These are phyloP conservation scores for Microsporum canis DNA, from an alignment of 2,329 filamentous ascomycete species.

Conservation along the genomic window DNA sequence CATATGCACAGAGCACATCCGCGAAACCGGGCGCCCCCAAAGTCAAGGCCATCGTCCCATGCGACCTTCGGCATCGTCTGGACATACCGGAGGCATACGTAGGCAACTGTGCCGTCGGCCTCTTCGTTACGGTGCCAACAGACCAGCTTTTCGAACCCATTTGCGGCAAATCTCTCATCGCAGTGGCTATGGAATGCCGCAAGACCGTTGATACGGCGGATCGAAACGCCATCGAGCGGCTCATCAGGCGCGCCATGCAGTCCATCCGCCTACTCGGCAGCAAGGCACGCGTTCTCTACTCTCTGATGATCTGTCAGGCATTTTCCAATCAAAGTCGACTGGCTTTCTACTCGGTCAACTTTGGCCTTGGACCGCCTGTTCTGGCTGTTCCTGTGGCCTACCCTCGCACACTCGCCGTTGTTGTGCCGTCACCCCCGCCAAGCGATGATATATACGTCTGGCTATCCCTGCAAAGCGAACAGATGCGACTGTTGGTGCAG, in stretches of 20 bases:
- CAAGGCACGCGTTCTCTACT: slow-evolving; percentile 2
- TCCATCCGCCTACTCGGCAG: neutral
- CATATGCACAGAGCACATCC: neutral
- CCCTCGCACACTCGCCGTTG: neutral
- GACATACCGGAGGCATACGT: neutral
- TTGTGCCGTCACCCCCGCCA: neutral
- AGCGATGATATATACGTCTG: neutral
- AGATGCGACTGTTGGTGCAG: neutral
- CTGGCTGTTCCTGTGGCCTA: slow-evolving; percentile 1
- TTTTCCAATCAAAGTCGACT: slow-evolving; percentile 3
- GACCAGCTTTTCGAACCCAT: neutral
- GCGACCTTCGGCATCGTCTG: slow-evolving; percentile 6
- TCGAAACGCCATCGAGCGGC: neutral
- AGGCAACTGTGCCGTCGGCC: neutral
- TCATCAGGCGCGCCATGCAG: neutral
- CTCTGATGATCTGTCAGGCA: slow-evolving; percentile 4
- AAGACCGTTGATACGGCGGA: neutral
- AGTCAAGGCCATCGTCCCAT: slow-evolving; percentile 3
- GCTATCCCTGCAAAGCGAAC: neutral
- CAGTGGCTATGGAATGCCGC: neutral
- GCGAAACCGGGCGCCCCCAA: neutral
- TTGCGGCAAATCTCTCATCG: neutral
- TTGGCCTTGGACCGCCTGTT: neutral
- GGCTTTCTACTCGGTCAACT: slow-evolving; percentile 1
- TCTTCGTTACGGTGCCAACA: neutral